Percentiles rank a stretch among this genome's conserved stretches.
Evolutionary conservation across 2,329 filamentous ascomycete species (phyloP).

Genomic region (Parascedosporium putredinis): DNA sequence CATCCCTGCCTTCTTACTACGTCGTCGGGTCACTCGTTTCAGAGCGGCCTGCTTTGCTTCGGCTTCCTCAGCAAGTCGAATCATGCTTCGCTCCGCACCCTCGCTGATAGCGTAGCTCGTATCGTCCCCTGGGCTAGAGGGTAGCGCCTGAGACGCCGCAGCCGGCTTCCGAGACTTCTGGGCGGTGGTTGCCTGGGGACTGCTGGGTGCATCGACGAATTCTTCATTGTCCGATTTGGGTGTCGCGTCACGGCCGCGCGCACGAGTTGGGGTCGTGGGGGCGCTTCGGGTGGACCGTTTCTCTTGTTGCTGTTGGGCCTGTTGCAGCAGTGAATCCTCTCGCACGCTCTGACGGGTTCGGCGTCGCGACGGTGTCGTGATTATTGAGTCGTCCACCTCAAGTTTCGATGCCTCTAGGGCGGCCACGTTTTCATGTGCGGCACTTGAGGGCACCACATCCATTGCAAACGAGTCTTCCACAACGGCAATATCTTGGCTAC

Average conservation of each 20-base stretch:
- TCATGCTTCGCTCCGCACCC: slow-evolving; percentile 35
- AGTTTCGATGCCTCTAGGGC: slow-evolving; percentile 1
- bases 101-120: slow-evolving; percentile 31
- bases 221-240: slow-evolving; percentile 34
- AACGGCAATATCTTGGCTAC: slow-evolving; percentile 1
- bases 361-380: background rate
- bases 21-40: slow-evolving; percentile 13
- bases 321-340: slow-evolving; percentile 9
- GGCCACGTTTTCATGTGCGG: slow-evolving; percentile 2
- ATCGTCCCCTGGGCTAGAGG: slow-evolving; percentile 11
- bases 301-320: slow-evolving; percentile 10
- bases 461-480: slow-evolving; percentile 8
- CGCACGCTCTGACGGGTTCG: slow-evolving; percentile 4
- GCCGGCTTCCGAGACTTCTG: background rate
- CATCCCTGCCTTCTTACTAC: slow-evolving; percentile 13
- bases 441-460: slow-evolving; percentile 21
- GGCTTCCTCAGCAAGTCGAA: slow-evolving; percentile 19
- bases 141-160: background rate
- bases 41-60: slow-evolving; percentile 1
- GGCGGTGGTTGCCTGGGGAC: slow-evolving; percentile 20
- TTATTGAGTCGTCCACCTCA: slow-evolving; percentile 12
- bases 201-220: slow-evolving; percentile 39
- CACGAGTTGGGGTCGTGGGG: background rate
- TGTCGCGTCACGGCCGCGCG: slow-evolving; percentile 20
- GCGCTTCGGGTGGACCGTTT: too few relatives aligned